Evolutionary conservation across 768 basidiomycete species (phyloP).

Genomic region (Plicaturopsis crispa): DNA sequence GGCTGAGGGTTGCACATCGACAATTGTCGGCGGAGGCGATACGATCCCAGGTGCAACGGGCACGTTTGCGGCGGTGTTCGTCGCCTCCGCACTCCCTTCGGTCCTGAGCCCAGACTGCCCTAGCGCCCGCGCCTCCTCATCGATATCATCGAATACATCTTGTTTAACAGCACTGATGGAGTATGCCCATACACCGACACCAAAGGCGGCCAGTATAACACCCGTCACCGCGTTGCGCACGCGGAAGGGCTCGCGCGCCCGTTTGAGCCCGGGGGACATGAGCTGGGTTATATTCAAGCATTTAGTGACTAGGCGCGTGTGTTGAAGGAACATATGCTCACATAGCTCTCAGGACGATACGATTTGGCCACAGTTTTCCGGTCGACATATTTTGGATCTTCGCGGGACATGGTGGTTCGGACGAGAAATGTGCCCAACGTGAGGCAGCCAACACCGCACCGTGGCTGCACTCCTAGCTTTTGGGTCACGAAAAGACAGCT

Average conservation of each 20-base stretch:
- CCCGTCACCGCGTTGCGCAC: constrained; percentile 78
- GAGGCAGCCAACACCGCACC: too few species aligned
- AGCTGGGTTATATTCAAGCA: constrained; percentile 34
- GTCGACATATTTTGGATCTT: constrained; percentile 31
- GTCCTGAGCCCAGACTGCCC: constrained; percentile 20
- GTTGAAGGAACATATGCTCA: constrained; percentile 17
- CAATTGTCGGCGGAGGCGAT: constrained; percentile 1
- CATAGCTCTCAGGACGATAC: constrained; percentile 47
- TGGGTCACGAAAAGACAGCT: too few species aligned
- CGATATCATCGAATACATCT: constrained; percentile 84
- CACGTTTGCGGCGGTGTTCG: neutral
- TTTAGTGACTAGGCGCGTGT: constrained; percentile 3
- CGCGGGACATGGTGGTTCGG: too few species aligned
- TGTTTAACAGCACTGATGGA: constrained; percentile 93
- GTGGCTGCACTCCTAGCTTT: too few species aligned
- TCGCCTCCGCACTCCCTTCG: constrained; percentile 16
- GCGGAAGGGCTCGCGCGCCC: constrained; percentile 82
- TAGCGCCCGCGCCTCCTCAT: constrained; percentile 65
- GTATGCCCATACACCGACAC: constrained; percentile 81
- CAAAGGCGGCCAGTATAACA: constrained; percentile 60
- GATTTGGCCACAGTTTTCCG: constrained; percentile 32
- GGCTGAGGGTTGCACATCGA: too few species aligned
- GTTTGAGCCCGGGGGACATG: constrained; percentile 82
- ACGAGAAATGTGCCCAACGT: too few species aligned
- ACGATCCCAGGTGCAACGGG: neutral